A percentile compares a stretch with the other conserved stretches of the same genome.
phyloP scores from a whole-genome alignment of 2,329 filamentous ascomycete genomes.

The Lasiodiplodia citricola region DNA sequence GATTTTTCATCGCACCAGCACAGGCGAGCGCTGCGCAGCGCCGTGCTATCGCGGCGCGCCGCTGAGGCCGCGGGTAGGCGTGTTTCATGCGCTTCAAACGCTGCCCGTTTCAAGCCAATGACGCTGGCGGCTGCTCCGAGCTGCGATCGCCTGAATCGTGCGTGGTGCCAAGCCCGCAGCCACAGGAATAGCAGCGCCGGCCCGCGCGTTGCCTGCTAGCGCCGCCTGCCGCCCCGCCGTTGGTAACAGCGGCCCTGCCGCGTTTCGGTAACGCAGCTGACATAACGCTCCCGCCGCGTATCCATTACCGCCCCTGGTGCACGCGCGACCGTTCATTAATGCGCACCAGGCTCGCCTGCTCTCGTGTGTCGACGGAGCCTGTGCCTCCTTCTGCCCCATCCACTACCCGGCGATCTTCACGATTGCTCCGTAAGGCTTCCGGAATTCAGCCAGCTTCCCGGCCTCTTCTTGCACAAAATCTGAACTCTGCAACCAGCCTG shows the following conservation, averaged over 20 bases:
- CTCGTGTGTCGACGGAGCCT: conserved; percentile 25
- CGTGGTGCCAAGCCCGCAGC: conserved; percentile 10
- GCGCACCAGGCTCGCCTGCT: conserved; percentile 22
- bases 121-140: conserved; percentile 3
- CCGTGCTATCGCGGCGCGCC: conserved; percentile 16
- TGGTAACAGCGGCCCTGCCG: neutral
- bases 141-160: conserved; percentile 22
- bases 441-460: conserved; percentile 27
- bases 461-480: conserved; percentile 26
- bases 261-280: neutral
- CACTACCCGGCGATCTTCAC: conserved; percentile 27
- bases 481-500: conserved; percentile 20
- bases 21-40: conserved; percentile 8
- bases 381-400: conserved; percentile 26
- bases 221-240: neutral
- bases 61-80: conserved; percentile 12
- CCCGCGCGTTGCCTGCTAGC: conserved; percentile 12
- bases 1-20: neutral
- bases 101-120: conserved; percentile 23
- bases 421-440: conserved; percentile 25
- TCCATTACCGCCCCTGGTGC: conserved; percentile 3
- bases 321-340: conserved; percentile 20
- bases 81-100: conserved; percentile 25
- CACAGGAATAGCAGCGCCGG: conserved; percentile 20
- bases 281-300: neutral